These are phyloP conservation scores for Prototheca cutis DNA, from an alignment of 163 green algal genomes.

Conservation along the genomic window DNA sequence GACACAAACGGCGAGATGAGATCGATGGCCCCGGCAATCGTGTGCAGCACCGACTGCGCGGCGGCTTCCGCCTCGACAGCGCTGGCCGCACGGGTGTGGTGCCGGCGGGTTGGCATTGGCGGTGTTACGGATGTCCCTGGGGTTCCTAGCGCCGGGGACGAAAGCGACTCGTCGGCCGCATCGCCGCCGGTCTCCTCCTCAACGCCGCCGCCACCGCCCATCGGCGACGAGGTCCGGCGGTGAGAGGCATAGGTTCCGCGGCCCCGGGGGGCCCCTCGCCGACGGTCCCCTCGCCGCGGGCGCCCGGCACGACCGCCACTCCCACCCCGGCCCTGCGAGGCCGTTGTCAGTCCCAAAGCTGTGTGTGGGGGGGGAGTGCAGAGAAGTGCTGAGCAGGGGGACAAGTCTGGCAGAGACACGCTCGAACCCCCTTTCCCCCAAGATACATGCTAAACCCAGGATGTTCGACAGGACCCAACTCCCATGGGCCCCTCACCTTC, in stretches of 20 bases:
- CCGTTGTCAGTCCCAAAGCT: not conserved
- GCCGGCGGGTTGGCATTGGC: not conserved
- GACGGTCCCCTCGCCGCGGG: not conserved
- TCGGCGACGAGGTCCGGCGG: too few relatives aligned
- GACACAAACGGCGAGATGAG: slow-evolving; percentile 3
- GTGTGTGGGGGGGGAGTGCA: not conserved
- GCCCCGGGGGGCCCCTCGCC: not conserved
- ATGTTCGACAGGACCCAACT: too few relatives aligned
- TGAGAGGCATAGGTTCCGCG: too few relatives aligned
- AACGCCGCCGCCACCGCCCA: too few relatives aligned
- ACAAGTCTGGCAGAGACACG: not conserved
- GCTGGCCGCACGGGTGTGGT: not conserved
- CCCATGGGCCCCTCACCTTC: slow-evolving; percentile 28
- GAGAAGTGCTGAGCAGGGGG: not conserved
- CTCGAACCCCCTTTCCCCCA: too few relatives aligned
- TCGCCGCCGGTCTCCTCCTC: too few relatives aligned
- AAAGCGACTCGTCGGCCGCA: too few relatives aligned
- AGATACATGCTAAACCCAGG: too few relatives aligned
- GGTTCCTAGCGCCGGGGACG: too few relatives aligned
- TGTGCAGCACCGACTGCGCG: not conserved
- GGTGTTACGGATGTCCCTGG: not conserved
- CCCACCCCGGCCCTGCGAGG: too few relatives aligned
- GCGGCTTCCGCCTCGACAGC: not conserved
- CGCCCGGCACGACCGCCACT: too few relatives aligned
- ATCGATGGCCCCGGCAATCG: slow-evolving; percentile 1